Conservation (phyloP, 2,329 filamentous ascomycete species). For the Fusarium newnesense region DNA sequence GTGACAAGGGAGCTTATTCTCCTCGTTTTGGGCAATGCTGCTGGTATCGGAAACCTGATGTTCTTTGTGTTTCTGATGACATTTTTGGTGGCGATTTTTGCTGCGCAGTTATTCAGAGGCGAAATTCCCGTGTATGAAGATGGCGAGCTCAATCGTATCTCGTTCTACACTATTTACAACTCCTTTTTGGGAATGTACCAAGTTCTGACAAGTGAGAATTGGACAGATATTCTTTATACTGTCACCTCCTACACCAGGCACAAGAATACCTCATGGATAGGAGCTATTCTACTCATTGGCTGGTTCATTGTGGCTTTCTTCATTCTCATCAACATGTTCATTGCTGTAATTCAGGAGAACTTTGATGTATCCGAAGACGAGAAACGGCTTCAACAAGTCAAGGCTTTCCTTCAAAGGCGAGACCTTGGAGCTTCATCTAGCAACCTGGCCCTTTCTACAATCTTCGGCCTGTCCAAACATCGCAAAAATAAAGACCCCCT, state of each 20-base stretch:
- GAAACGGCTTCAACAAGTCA: conserved; percentile 95
- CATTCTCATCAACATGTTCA: conserved; percentile 99
- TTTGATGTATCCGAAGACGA: conserved; percentile 99
- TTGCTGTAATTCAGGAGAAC: conserved; percentile 99
- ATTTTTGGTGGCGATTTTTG: conserved; percentile 92
- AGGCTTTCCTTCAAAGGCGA: conserved; percentile 91
- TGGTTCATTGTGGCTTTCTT: conserved; percentile 98
- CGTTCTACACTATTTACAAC: conserved; percentile 93
- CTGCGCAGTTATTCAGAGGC: conserved; percentile 90
- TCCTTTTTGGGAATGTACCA: conserved; percentile 98
- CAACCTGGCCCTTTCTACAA: conserved; percentile 80
- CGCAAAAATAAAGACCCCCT: conserved; percentile 79
- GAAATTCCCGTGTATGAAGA: conserved; percentile 76
- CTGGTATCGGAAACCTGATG: conserved; percentile 93
- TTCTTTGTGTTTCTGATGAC: conserved; percentile 96
- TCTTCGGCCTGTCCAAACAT: conserved; percentile 71
- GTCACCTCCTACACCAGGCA: conserved; percentile 75
- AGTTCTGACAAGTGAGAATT: conserved; percentile 94
- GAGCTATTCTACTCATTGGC: conserved; percentile 86
- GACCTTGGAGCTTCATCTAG: conserved; percentile 78
- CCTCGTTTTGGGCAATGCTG: conserved; percentile 88
- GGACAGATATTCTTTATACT: conserved; percentile 88
- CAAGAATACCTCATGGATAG: conserved; percentile 87
- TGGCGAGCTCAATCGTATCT: conserved; percentile 73
- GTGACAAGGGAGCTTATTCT: conserved; percentile 88